These are phyloP conservation scores for Nosema muscidifuracis DNA, from an alignment of 371 early-diverging fungal genomes.

Conservation along the genomic window DNA sequence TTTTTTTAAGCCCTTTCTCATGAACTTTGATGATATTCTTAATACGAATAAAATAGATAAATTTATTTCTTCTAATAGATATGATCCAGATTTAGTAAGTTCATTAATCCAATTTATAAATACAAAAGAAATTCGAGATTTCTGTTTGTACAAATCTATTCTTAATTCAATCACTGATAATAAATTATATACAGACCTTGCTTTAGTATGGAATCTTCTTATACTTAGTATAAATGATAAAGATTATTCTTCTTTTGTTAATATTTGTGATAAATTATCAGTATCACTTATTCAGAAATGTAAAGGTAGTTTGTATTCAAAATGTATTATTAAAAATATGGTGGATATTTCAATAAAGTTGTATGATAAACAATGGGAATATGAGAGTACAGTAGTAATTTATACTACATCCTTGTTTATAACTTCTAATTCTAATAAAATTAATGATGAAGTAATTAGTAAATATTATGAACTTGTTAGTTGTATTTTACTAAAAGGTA, in stretches of 20 bases:
- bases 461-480: not conserved
- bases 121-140: not conserved
- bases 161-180: not conserved
- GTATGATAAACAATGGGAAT: not conserved
- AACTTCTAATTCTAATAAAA: not conserved
- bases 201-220: too few relatives aligned
- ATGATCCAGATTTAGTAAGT: not conserved
- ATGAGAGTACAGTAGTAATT: not conserved
- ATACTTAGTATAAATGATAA: too few relatives aligned
- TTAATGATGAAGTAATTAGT: not conserved
- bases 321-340: not conserved
- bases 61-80: not conserved
- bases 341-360: not conserved
- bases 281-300: not conserved
- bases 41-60: not conserved
- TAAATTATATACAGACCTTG: not conserved
- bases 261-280: not conserved
- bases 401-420: not conserved
- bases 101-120: not conserved
- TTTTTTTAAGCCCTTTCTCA: not conserved
- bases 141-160: not conserved
- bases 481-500: conserved; percentile 9
- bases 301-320: not conserved
- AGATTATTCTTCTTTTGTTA: too few relatives aligned
- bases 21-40: not conserved